A percentile compares a stretch with the other conserved stretches of the same genome.
Evolutionary conservation across 2,329 filamentous ascomycete species (phyloP).

Genomic region (Fusarium agapanthi): DNA sequence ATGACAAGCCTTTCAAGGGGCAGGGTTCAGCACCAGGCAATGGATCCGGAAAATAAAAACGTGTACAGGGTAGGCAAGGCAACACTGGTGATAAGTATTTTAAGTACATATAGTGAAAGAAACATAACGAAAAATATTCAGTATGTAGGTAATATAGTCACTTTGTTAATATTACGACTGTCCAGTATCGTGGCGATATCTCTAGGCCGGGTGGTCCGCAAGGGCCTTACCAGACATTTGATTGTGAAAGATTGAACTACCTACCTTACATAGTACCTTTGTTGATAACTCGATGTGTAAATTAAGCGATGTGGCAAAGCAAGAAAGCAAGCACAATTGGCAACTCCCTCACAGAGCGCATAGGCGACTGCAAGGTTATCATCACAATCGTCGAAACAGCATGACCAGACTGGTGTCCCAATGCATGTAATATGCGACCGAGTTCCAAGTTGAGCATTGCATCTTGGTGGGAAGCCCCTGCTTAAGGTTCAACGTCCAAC

Average conservation of each 20-base stretch:
- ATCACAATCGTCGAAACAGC: neutral
- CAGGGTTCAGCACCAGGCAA: neutral
- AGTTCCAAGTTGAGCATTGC: neutral
- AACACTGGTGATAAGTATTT: neutral
- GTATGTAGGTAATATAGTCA: neutral
- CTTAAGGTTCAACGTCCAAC: constrained; percentile 36
- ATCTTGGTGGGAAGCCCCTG: constrained; percentile 10
- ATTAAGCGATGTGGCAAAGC: neutral
- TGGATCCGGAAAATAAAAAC: neutral
- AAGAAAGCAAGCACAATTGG: neutral
- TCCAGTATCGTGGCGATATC: too few relatives aligned
- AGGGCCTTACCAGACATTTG: neutral
- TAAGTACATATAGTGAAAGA: neutral
- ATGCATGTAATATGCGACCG: neutral
- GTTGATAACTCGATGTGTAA: neutral
- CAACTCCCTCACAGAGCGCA: too few relatives aligned
- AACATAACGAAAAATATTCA: neutral
- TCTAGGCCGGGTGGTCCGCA: neutral
- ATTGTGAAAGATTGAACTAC: neutral
- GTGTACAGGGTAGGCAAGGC: neutral
- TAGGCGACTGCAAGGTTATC: neutral
- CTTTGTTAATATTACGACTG: neutral
- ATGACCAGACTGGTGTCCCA: neutral
- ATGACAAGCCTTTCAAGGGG: constrained; percentile 18
- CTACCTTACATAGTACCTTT: neutral